phyloP scores from a whole-genome alignment of 345 rosid genomes.

The Hypericum androsaemum region DNA sequence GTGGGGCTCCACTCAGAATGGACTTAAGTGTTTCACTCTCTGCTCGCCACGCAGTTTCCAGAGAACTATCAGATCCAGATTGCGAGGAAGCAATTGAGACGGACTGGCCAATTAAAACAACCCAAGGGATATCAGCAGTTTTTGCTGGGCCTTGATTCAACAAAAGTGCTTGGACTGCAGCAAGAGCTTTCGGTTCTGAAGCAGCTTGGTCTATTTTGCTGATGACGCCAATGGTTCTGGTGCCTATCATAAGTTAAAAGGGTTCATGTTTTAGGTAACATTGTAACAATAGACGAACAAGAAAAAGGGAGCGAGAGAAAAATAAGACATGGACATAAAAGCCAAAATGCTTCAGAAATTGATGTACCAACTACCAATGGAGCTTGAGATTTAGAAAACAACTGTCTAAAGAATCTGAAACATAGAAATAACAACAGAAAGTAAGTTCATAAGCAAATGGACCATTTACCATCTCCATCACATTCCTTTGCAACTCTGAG shows the following conservation, averaged over 20 bases:
- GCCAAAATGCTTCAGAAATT: not conserved
- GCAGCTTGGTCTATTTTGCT: slow-evolving; percentile 95
- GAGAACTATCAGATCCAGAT: slow-evolving; percentile 78
- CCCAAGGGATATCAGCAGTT: slow-evolving; percentile 93
- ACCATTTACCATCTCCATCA: slow-evolving; percentile 72
- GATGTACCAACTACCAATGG: too few species aligned
- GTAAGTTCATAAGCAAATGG: slow-evolving; percentile 4
- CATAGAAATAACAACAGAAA: not conserved
- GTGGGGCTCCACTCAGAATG: slow-evolving; percentile 78
- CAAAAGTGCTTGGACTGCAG: slow-evolving; percentile 93
- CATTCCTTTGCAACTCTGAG: slow-evolving; percentile 85
- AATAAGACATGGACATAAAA: not conserved
- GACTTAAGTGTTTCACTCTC: slow-evolving; percentile 86
- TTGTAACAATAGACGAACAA: slow-evolving; percentile 6
- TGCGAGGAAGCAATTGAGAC: slow-evolving; percentile 83
- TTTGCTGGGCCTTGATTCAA: slow-evolving; percentile 88
- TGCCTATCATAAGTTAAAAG: slow-evolving; percentile 40
- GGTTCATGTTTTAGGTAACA: too few species aligned
- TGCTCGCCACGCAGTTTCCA: slow-evolving; percentile 99
- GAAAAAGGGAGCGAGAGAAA: not conserved
- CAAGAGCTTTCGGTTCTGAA: slow-evolving; percentile 75
- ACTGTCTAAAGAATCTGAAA: not conserved
- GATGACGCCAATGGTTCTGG: slow-evolving; percentile 87
- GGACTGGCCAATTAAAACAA: slow-evolving; percentile 95
- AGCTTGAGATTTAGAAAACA: not conserved